Evolutionary conservation across 768 basidiomycete species (phyloP).

Genomic region (Dentipellis sp.): DNA sequence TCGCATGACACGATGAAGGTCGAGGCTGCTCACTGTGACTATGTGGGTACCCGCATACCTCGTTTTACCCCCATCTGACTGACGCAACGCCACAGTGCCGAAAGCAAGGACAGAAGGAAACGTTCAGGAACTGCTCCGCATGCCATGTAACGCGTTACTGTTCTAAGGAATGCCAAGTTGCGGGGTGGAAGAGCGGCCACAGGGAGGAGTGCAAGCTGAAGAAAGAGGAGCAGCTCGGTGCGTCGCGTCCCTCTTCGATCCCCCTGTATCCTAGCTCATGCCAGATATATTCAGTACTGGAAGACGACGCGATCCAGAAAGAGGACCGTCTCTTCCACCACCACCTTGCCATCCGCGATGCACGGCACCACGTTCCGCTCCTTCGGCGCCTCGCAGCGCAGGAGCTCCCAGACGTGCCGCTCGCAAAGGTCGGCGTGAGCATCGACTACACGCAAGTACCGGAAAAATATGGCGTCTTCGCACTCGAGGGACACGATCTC

Average conservation of each 20-base stretch:
- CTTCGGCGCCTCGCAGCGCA: slow-evolving; percentile 19
- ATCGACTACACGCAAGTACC: slow-evolving; percentile 28
- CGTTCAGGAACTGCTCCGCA: slow-evolving; percentile 25
- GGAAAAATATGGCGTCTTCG: slow-evolving; percentile 18
- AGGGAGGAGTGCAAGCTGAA: slow-evolving; percentile 28
- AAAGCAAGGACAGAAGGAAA: slow-evolving; percentile 25
- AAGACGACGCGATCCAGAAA: slow-evolving; percentile 24
- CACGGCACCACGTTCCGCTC: slow-evolving; percentile 19
- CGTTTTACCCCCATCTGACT: too few species aligned
- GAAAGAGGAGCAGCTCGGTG: slow-evolving; percentile 27
- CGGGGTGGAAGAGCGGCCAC: slow-evolving; percentile 30
- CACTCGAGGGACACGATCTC: slow-evolving; percentile 14
- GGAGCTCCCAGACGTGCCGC: slow-evolving; percentile 18
- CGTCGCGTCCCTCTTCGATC: neutral
- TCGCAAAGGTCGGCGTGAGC: slow-evolving; percentile 21
- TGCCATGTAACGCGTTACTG: slow-evolving; percentile 30
- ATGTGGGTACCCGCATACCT: slow-evolving; percentile 4
- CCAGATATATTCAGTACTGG: slow-evolving; percentile 19
- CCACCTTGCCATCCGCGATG: slow-evolving; percentile 26
- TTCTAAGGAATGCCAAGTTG: slow-evolving; percentile 29
- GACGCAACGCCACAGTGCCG: slow-evolving; percentile 21
- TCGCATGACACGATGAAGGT: slow-evolving; percentile 21
- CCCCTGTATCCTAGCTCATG: neutral
- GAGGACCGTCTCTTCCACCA: slow-evolving; percentile 26
- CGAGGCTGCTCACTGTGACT: slow-evolving; percentile 27